Conservation (phyloP, 2,329 filamentous ascomycete species). For the Simplicillium sp. region DNA sequence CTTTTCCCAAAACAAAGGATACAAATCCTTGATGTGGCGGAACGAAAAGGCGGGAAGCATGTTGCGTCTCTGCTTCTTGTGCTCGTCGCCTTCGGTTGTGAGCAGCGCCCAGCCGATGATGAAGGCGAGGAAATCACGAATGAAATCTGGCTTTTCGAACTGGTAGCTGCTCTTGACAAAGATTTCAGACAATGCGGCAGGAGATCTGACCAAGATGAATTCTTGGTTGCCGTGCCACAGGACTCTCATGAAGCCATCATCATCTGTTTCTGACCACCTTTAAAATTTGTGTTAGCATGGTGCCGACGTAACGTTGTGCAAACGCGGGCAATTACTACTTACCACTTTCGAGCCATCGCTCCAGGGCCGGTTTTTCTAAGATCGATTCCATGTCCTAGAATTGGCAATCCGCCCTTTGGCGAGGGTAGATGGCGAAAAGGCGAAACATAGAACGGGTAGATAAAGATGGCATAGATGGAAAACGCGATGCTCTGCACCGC, state of each 20-base stretch:
- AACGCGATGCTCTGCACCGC: conserved; percentile 7
- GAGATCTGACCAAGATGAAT: conserved; percentile 44
- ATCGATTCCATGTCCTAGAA: conserved; percentile 4
- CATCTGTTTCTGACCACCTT: conserved; percentile 48
- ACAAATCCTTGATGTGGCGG: conserved; percentile 20
- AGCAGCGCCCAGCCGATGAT: conserved; percentile 57
- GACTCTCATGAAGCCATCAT: conserved; percentile 57
- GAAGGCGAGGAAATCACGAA: conserved; percentile 66
- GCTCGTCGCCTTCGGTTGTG: conserved; percentile 20
- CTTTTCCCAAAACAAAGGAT: conserved; percentile 22
- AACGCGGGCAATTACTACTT: conserved; percentile 18
- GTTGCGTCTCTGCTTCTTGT: conserved; percentile 20
- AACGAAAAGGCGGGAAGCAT: conserved; percentile 21
- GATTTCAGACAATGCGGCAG: conserved; percentile 55
- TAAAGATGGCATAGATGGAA: conserved; percentile 20
- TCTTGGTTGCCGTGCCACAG: conserved; percentile 49
- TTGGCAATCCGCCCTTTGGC: conserved; percentile 16
- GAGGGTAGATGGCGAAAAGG: conserved; percentile 28
- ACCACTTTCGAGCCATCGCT: conserved; percentile 57
- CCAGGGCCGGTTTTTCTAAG: conserved; percentile 3
- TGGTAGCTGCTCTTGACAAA: conserved; percentile 57
- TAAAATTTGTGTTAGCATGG: conserved; percentile 3
- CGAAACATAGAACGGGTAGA: conserved; percentile 28
- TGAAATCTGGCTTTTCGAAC: conserved; percentile 46
- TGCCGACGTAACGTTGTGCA: not conserved